A percentile compares a stretch with the other conserved stretches of the same genome.
Evolutionary conservation across 1,284 basidiomycete species (phyloP).

Genomic region (Meripilus lineatus): DNA sequence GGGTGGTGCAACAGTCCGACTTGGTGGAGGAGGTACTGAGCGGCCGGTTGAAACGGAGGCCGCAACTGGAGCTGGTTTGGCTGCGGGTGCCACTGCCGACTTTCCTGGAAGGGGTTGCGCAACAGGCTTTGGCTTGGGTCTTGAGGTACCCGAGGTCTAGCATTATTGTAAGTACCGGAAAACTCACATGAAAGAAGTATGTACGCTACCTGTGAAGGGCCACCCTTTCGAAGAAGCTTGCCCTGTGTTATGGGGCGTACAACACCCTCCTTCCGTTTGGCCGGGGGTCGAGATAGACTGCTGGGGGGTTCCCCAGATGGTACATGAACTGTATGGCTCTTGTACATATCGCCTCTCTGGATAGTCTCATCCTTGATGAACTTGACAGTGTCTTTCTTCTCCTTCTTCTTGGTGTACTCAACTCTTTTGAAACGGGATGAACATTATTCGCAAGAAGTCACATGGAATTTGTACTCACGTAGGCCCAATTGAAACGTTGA

Average conservation of each 20-base stretch:
- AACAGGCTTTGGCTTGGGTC: conserved; percentile 55
- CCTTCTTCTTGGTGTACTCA: conserved; percentile 95
- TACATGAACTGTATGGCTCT: conserved; percentile 89
- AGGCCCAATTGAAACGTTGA: conserved; percentile 72
- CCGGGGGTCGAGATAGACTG: conserved; percentile 80
- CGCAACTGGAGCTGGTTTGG: conserved; percentile 25
- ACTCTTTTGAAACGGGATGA: conserved; percentile 45
- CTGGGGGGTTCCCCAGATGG: conserved; percentile 82
- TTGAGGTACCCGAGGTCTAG: conserved; percentile 31
- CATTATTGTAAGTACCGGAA: neutral
- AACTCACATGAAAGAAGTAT: neutral
- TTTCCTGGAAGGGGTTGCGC: conserved; percentile 56
- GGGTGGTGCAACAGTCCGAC: conserved; percentile 37
- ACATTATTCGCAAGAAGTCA: conserved; percentile 5
- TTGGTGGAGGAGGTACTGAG: conserved; percentile 53
- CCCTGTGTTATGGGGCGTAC: conserved; percentile 83
- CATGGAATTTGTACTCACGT: conserved; percentile 50
- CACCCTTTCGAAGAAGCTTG: conserved; percentile 75
- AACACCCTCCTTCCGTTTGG: conserved; percentile 82
- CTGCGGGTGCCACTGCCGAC: conserved; percentile 26
- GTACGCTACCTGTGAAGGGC: conserved; percentile 53
- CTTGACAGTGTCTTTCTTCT: conserved; percentile 88
- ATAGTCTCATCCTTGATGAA: conserved; percentile 89
- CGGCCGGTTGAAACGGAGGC: conserved; percentile 24
- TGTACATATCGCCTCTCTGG: conserved; percentile 83